Base-by-base conservation (phyloP, 2,329 filamentous ascomycete genomes). In the Paraconiothyrium brasiliense region DNA sequence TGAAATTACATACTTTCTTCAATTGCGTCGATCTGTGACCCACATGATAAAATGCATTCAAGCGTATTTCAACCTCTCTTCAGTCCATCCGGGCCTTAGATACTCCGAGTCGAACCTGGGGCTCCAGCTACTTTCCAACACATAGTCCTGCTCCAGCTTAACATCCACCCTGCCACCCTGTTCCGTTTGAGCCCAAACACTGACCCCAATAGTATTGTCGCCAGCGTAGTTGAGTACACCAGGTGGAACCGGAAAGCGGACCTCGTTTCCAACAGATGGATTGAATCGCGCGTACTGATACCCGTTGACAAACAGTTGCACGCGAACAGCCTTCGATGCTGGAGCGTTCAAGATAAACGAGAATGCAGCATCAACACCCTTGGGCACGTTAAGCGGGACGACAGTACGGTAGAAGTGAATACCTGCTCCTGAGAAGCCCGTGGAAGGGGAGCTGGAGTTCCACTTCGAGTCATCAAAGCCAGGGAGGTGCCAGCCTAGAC, bases 221-320 rank as follows among this genome's bases (percentile, higher is more conserved):
- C 87, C 87, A 7, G 76, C 74, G 61, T 89, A 87, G 68, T 89
- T 80, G 9, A 89, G 73, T 5, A 89, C 79, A 0, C 87, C 87
- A 0, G 84, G 84, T 1, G 86, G 87, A 1, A 90, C 84, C 0
- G 87, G 87, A 67, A 87, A 90, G 16, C 82, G 79, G 16, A 84
- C 80, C 76, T 90, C 87, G 50, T 88, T 85, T 0, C 88, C 88
- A 43, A 90, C 86, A 54, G 85, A 82, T 0, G 87, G 86, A 61
- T 85, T 84, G 68, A 84, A 89, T 8, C 85, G 82, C 1, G 85
- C 87, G 65, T 87, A 89, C 69, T 89, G 87, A 67, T 89, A 90
- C 0, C 87, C 87, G 58, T 90, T 90, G n/a, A 89, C 83, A 58
- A 87, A 89, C 2, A 90, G 71, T 67, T 87, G 82, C 0, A 83